Evolutionary conservation across 2,329 filamentous ascomycete species (phyloP).

Genomic region (Calonectria pseudoturangicola): DNA sequence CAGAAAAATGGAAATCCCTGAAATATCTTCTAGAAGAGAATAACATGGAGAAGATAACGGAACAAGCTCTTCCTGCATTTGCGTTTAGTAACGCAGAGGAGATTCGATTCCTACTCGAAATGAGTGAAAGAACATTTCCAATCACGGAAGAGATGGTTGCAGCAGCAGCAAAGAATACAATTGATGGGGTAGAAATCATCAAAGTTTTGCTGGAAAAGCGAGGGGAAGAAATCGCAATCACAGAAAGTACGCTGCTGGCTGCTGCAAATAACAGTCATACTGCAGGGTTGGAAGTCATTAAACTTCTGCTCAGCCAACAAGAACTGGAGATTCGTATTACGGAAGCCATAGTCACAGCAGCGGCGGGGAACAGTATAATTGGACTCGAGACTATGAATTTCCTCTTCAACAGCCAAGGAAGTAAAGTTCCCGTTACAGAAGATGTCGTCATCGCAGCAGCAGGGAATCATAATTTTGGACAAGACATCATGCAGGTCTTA

Average conservation of each 20-base stretch:
- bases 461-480: neutral
- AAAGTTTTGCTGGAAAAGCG: neutral
- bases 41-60: neutral
- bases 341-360: neutral
- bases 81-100: neutral
- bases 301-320: neutral
- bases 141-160: neutral
- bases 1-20: slow-evolving; percentile 2
- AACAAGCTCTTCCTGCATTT: neutral
- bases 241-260: neutral
- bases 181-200: neutral
- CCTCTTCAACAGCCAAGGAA: neutral
- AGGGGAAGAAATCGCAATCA: neutral
- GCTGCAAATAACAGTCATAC: neutral
- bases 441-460: neutral
- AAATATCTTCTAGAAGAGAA: neutral
- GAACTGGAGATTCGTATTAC: neutral
- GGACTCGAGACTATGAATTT: neutral
- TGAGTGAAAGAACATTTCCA: neutral
- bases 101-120: neutral
- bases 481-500: neutral
- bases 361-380: neutral
- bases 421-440: neutral
- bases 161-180: neutral
- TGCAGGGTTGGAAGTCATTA: neutral